Evolutionary conservation across 345 rosid species (phyloP).

Genomic region (Salix udensis): DNA sequence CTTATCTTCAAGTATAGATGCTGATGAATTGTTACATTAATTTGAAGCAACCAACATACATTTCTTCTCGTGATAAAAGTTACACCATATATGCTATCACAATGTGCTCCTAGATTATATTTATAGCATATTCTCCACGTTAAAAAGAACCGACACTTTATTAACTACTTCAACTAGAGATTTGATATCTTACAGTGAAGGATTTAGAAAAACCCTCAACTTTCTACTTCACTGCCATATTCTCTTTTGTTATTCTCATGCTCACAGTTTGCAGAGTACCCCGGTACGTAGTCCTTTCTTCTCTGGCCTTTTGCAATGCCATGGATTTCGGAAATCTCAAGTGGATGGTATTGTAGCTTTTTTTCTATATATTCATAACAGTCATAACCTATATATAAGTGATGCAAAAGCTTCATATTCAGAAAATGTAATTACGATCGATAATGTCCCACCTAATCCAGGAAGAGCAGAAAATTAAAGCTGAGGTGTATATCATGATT

Average conservation of each 20-base stretch:
- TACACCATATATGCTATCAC: background rate
- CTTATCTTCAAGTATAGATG: constrained; percentile 6
- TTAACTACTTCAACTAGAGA: background rate
- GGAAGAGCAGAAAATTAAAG: background rate
- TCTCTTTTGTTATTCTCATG: constrained; percentile 1
- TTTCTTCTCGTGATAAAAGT: constrained; percentile 12
- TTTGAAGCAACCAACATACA: background rate
- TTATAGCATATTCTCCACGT: constrained; percentile 19
- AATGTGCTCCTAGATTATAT: background rate
- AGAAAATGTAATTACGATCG: background rate
- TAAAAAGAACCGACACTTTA: background rate
- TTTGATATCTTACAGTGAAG: background rate
- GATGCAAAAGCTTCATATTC: background rate
- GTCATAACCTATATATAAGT: background rate
- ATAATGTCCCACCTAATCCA: background rate
- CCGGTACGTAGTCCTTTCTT: background rate
- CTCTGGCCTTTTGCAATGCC: background rate
- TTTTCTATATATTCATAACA: too few species aligned
- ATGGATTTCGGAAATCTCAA: too few species aligned
- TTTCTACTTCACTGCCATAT: constrained; percentile 19
- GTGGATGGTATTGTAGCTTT: too few species aligned
- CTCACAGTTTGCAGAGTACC: background rate
- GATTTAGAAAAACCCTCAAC: background rate
- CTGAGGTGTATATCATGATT: too few species aligned
- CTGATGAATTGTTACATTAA: background rate